phyloP scores from a whole-genome alignment of 2,329 filamentous ascomycete genomes.

The Fusarium luffae region DNA sequence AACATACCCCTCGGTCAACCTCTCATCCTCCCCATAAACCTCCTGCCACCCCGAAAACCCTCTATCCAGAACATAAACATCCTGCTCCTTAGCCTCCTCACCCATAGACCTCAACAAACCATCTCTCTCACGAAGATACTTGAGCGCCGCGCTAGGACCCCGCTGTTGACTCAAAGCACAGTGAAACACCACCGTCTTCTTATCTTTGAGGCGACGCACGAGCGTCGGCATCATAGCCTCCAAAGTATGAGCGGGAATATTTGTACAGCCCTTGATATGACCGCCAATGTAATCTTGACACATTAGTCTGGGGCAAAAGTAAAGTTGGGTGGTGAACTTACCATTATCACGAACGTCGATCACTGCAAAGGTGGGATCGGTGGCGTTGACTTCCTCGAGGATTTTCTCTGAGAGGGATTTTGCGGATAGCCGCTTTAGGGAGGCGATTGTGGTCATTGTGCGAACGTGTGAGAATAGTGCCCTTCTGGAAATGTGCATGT shows the following conservation, averaged over 20 bases:
- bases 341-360: slow-evolving; percentile 91
- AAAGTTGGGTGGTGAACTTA: slow-evolving; percentile 47
- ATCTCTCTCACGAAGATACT: slow-evolving; percentile 79
- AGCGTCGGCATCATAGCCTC: slow-evolving; percentile 84
- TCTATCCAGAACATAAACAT: slow-evolving; percentile 82
- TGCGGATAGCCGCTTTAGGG: slow-evolving; percentile 74
- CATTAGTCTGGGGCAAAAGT: rapidly evolving
- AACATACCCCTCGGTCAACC: slow-evolving; percentile 84
- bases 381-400: slow-evolving; percentile 58
- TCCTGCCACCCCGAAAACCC: slow-evolving; percentile 95
- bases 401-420: slow-evolving; percentile 75
- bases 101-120: slow-evolving; percentile 52
- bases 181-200: slow-evolving; percentile 91
- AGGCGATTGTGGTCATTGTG: slow-evolving; percentile 66
- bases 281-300: slow-evolving; percentile 84
- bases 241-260: slow-evolving; percentile 79
- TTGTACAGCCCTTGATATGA: slow-evolving; percentile 81
- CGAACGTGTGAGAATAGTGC: slow-evolving; percentile 20
- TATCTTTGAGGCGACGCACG: slow-evolving; percentile 79
- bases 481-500: slow-evolving; percentile 25
- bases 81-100: slow-evolving; percentile 63
- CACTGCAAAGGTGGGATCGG: slow-evolving; percentile 70
- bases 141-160: slow-evolving; percentile 84
- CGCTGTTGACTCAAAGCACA: slow-evolving; percentile 92
- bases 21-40: slow-evolving; percentile 78